These are phyloP conservation scores for Cenococcum geophilum DNA, from an alignment of 495 filamentous ascomycete genomes.

Conservation along the genomic window DNA sequence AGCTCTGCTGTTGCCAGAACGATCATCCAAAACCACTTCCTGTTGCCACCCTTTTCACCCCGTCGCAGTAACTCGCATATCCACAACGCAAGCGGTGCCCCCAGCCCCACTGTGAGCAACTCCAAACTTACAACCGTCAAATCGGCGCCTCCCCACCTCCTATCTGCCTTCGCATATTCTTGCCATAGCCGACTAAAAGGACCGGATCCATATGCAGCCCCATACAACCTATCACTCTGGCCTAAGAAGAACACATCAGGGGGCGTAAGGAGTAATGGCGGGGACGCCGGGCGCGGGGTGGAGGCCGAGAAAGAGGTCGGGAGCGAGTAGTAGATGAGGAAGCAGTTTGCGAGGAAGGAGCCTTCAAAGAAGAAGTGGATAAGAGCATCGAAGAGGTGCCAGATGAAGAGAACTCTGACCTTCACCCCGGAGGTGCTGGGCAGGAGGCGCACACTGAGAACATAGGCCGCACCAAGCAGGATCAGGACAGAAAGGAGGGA, in stretches of 20 bases:
- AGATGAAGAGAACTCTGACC: constrained; percentile 76
- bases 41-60: constrained; percentile 26
- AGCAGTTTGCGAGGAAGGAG: constrained; percentile 85
- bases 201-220: constrained; percentile 60
- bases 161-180: constrained; percentile 86
- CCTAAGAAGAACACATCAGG: constrained; percentile 51
- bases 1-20: constrained; percentile 86
- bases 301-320: constrained; percentile 26
- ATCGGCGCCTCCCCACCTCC: constrained; percentile 74
- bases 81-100: constrained; percentile 55
- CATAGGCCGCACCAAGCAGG: constrained; percentile 50
- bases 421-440: constrained; percentile 44
- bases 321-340: constrained; percentile 57
- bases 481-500: constrained; percentile 49
- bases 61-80: constrained; percentile 29
- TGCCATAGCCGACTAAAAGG: constrained; percentile 72
- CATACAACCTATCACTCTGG: constrained; percentile 56
- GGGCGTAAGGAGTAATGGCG: constrained; percentile 31
- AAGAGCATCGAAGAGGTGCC: constrained; percentile 89
- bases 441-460: constrained; percentile 43
- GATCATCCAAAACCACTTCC: constrained; percentile 54
- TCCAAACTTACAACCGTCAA: constrained; percentile 74
- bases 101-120: constrained; percentile 74
- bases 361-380: constrained; percentile 87
- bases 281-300: constrained; percentile 20